phyloP scores from a whole-genome alignment of 345 rosid species.

The Abelmoschus esculentus region DNA sequence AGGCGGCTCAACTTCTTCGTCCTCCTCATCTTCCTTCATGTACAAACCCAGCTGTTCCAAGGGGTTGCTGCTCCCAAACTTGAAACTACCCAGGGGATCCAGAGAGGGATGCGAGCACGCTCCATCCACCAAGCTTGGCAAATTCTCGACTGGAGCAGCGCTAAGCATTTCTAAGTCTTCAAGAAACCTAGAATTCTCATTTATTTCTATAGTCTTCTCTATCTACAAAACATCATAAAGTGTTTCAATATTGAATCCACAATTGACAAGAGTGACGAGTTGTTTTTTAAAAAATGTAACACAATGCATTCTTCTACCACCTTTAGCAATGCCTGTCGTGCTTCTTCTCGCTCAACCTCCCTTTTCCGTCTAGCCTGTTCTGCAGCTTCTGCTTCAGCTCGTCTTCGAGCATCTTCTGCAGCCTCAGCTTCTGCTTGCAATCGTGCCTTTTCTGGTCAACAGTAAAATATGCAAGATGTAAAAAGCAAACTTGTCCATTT shows the following conservation, averaged over 20 bases:
- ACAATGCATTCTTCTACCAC: constrained; percentile 26
- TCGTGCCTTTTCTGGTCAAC: constrained; percentile 70
- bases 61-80: constrained; percentile 65
- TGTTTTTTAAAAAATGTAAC: neutral
- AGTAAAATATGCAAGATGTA: neutral
- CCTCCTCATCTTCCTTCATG: constrained; percentile 81
- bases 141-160: constrained; percentile 45
- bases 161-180: constrained; percentile 91
- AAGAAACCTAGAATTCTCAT: constrained; percentile 76
- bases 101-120: constrained; percentile 46
- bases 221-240: constrained; percentile 42
- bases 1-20: constrained; percentile 48
- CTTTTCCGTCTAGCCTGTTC: constrained; percentile 74
- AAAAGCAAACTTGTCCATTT: neutral
- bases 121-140: constrained; percentile 58
- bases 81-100: constrained; percentile 64
- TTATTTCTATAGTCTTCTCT: constrained; percentile 93
- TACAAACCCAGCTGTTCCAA: constrained; percentile 86
- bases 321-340: constrained; percentile 78
- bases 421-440: constrained; percentile 90
- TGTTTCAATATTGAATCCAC: neutral
- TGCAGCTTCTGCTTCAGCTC: constrained; percentile 86
- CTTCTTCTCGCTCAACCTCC: constrained; percentile 89
- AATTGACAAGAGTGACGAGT: neutral
- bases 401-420: constrained; percentile 80